These are phyloP conservation scores for Neoboletus magnificus DNA, from an alignment of 768 basidiomycete genomes.

Conservation along the genomic window DNA sequence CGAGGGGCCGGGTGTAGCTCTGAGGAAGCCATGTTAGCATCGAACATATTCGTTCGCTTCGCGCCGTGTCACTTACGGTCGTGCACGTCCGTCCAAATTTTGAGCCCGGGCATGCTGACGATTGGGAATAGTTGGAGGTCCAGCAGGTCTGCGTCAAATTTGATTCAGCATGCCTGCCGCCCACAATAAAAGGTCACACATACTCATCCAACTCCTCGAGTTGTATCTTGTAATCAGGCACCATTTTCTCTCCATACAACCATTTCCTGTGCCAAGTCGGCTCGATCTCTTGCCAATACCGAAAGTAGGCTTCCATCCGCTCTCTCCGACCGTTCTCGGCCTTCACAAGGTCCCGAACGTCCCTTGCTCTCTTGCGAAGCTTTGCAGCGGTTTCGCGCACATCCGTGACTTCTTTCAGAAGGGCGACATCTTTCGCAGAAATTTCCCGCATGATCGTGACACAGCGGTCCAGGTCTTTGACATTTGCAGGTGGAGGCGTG, in stretches of 20 bases:
- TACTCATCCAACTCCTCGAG: slow-evolving; percentile 1
- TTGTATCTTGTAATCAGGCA: background rate
- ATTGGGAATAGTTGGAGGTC: slow-evolving; percentile 2
- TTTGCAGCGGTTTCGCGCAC: slow-evolving; percentile 17
- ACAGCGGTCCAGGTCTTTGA: slow-evolving; percentile 18
- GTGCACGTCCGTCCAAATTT: background rate
- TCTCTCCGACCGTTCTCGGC: slow-evolving; percentile 24
- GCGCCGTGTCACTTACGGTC: slow-evolving; percentile 1
- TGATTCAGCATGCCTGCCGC: background rate
- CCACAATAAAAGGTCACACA: background rate
- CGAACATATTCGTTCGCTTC: background rate
- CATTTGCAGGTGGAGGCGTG: slow-evolving; percentile 18
- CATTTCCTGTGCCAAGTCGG: slow-evolving; percentile 24
- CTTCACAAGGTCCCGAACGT: slow-evolving; percentile 21
- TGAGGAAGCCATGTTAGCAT: background rate
- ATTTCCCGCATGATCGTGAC: slow-evolving; percentile 28
- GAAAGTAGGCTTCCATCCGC: slow-evolving; percentile 27
- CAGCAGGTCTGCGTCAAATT: slow-evolving; percentile 3
- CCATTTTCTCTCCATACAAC: slow-evolving; percentile 19
- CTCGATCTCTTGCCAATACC: slow-evolving; percentile 26
- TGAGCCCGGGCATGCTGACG: background rate
- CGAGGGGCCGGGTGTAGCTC: background rate
- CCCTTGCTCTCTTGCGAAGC: slow-evolving; percentile 19
- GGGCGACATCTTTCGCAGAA: slow-evolving; percentile 12
- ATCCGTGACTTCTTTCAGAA: slow-evolving; percentile 7